Percentiles rank a stretch among this genome's conserved stretches.
These are phyloP conservation scores for Schizonepeta tenuifolia DNA, from an alignment of 257 asterid species.

Conservation along the genomic window DNA sequence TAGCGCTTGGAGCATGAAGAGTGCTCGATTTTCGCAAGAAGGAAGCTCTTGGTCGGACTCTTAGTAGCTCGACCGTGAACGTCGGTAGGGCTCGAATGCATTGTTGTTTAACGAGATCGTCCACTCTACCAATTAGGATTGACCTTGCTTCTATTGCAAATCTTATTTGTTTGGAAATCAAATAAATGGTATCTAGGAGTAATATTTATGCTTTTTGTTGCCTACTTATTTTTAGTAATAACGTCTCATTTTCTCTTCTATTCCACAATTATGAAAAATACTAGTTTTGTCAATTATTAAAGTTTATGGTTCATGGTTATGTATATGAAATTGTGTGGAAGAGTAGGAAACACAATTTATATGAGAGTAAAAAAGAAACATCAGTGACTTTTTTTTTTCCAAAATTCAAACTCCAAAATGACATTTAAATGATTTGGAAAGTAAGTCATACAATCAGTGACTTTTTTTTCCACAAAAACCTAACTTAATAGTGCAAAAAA, in stretches of 20 bases:
- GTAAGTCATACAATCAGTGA: conserved; percentile 53
- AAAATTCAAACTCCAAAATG: conserved; percentile 37
- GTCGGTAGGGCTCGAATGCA: background rate
- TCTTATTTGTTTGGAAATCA: too few relatives aligned
- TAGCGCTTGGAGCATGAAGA: conserved; percentile 49
- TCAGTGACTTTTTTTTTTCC: background rate
- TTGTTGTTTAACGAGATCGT: background rate
- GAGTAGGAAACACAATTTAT: background rate
- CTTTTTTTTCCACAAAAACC: conserved; percentile 20
- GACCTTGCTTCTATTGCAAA: background rate
- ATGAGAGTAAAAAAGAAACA: background rate
- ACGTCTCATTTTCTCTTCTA: too few relatives aligned
- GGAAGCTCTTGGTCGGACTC: background rate
- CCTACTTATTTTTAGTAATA: too few relatives aligned
- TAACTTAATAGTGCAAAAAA: conserved; percentile 11
- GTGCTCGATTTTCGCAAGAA: conserved; percentile 35
- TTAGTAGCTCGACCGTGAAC: background rate
- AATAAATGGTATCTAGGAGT: too few relatives aligned
- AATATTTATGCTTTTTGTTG: too few relatives aligned
- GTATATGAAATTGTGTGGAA: background rate
- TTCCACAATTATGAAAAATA: too few relatives aligned
- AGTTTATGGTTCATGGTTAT: background rate
- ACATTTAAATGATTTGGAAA: conserved; percentile 45
- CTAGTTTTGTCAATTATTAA: too few relatives aligned
- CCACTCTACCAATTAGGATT: background rate